Evolutionary conservation across 2,329 filamentous ascomycete species (phyloP), one percentile per base, ranked within the genome.

Genomic region (Aphanoascus verrucosus): DNA sequence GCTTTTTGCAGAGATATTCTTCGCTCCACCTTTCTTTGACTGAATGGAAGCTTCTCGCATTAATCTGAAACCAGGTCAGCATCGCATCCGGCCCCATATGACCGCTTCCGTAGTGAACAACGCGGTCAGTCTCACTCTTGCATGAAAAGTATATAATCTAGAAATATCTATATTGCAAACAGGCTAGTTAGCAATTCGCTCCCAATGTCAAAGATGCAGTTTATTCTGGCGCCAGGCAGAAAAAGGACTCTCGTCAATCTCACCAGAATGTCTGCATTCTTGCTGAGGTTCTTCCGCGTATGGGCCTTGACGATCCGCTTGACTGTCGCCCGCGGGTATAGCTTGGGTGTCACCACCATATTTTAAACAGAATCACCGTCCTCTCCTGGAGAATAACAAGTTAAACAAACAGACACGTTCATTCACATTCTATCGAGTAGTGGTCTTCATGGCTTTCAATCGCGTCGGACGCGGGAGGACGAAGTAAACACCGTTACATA

Each of bases 221-320:
- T n/a, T 3, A n/a, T 11, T 37, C 11, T 12, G 35, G 35, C 17
- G 23, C 17, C 5, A 7, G 23, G 15, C 15, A 44, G 15, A 44
- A n/a, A 37, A 15, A 3, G 5, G 8, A 20, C 6, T 34, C 15
- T 19, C 32, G 8, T 1, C 17, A 46, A 20, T 62, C 79, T 56
- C 71, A 94, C 88, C 72, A 91, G 75, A 55, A 94, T 82, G 69
- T 95, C 90, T 31, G 83, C 85, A 69, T 93, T 90, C 69, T 88
- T 93, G 74, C 84, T 88, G 58, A 94, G 70, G 59, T 79, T 85
- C 65, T 84, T 82, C 58, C 86, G 85, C 7, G 88, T 85, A 68
- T 94, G 88, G 15, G 88, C 88, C 71, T 94, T 95, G 63, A 94
- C 77, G 56, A 94, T 91, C 69, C 89, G 90, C 70, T 89, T 93